phyloP scores from a whole-genome alignment of 2,329 filamentous ascomycete species.

The Colletotrichum liriopes region DNA sequence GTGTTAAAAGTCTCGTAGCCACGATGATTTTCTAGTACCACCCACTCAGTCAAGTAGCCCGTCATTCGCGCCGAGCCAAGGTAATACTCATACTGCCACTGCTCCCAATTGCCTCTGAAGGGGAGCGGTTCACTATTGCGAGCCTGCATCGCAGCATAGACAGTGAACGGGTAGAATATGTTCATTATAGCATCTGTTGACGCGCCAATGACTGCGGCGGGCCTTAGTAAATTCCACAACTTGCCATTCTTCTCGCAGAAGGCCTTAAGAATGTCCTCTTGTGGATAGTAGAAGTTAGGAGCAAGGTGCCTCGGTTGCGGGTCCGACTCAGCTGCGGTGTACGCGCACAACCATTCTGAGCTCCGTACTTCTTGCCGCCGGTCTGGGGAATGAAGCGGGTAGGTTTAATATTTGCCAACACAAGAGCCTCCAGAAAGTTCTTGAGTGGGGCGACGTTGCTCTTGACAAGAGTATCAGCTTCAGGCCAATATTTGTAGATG shows the following conservation, averaged over 20 bases:
- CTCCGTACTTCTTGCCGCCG: slow-evolving; percentile 36
- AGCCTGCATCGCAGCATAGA: slow-evolving; percentile 21
- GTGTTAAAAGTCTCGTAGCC: slow-evolving; percentile 27
- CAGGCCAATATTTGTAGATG: slow-evolving; percentile 30
- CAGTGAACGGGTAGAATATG: slow-evolving; percentile 3
- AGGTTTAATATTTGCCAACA: slow-evolving; percentile 6
- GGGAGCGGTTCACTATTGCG: slow-evolving; percentile 7
- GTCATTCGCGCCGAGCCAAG: slow-evolving; percentile 19
- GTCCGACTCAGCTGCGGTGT: slow-evolving; percentile 24
- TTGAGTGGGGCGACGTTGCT: slow-evolving; percentile 2
- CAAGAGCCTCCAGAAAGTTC: slow-evolving; percentile 30
- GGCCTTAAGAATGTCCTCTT: slow-evolving; percentile 26
- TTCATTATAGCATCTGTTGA: slow-evolving; percentile 18
- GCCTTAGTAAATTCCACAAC: slow-evolving; percentile 21
- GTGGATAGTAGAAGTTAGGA: slow-evolving; percentile 35
- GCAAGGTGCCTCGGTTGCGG: slow-evolving; percentile 11
- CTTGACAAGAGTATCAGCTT: slow-evolving; percentile 13
- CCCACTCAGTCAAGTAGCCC: slow-evolving; percentile 26
- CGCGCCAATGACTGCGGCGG: slow-evolving; percentile 14
- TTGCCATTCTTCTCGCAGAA: slow-evolving; percentile 11
- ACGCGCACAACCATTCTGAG: slow-evolving; percentile 26
- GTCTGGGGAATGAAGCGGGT: slow-evolving; percentile 31
- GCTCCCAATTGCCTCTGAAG: slow-evolving; percentile 26
- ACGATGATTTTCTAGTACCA: background rate
- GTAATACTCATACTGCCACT: slow-evolving; percentile 24